Evolutionary conservation across 345 rosid genomes (phyloP).

Genomic region (Lepidium aucheri): DNA sequence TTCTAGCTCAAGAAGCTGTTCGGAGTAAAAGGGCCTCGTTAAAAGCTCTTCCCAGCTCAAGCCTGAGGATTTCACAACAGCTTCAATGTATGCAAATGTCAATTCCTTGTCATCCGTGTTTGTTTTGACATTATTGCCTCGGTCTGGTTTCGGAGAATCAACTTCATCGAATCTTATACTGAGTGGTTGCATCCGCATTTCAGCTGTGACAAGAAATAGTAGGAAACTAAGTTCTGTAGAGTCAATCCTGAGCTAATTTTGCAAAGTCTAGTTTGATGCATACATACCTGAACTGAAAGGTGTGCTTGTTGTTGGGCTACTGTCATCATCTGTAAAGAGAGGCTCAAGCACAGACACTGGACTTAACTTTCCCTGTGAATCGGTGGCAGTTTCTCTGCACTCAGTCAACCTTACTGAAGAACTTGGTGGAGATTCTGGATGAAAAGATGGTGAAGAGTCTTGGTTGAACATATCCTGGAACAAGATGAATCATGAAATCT

Average conservation of each 20-base stretch:
- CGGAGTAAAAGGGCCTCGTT: conserved; percentile 46
- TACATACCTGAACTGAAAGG: conserved; percentile 30
- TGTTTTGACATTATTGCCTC: conserved; percentile 28
- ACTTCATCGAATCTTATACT: conserved; percentile 46
- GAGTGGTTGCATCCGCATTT: conserved; percentile 40
- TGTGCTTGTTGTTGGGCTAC: conserved; percentile 49
- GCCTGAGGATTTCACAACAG: conserved; percentile 48
- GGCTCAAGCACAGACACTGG: conserved; percentile 87
- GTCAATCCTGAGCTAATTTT: too few relatives aligned
- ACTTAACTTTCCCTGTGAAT: conserved; percentile 56
- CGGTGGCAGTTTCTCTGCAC: conserved; percentile 36
- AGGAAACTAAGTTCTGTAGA: conserved; percentile 22
- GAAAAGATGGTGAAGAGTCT: conserved; percentile 32
- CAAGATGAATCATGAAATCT: conserved; percentile 14
- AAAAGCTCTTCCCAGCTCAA: conserved; percentile 64
- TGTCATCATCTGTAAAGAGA: conserved; percentile 48
- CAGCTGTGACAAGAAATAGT: conserved; percentile 31
- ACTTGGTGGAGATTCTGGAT: conserved; percentile 23
- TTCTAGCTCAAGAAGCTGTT: conserved; percentile 54
- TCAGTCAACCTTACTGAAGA: conserved; percentile 35
- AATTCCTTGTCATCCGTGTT: conserved; percentile 37
- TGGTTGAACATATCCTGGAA: conserved; percentile 39
- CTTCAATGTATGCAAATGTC: conserved; percentile 41
- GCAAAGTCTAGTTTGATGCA: not conserved
- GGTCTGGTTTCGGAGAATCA: conserved; percentile 51